phyloP scores from a whole-genome alignment of 768 basidiomycete genomes.

The Lanmaoa pseudosensibilis region DNA sequence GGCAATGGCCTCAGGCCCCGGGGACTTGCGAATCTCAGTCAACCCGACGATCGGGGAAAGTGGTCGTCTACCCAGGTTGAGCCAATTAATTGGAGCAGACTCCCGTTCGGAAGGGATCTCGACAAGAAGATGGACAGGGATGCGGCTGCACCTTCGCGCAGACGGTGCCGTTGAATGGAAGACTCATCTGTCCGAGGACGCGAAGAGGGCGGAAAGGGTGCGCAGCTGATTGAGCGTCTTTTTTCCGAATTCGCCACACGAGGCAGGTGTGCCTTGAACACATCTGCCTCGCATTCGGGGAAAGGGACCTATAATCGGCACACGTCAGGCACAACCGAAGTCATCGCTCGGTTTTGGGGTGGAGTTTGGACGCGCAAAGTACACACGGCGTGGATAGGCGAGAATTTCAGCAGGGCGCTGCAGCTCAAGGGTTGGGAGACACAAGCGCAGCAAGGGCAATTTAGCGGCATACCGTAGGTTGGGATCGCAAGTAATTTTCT shows the following conservation, averaged over 20 bases:
- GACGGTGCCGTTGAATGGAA: not conserved
- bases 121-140: not conserved
- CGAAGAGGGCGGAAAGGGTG: constrained; percentile 3
- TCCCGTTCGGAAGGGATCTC: not conserved
- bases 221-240: not conserved
- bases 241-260: constrained; percentile 1
- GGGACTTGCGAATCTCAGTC: not conserved
- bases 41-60: not conserved
- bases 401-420: not conserved
- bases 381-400: not conserved
- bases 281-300: not conserved
- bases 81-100: not conserved
- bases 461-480: not conserved
- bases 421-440: not conserved
- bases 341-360: constrained; percentile 1
- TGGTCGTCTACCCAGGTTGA: not conserved
- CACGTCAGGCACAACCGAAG: constrained; percentile 9
- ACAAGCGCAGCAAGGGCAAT: not conserved
- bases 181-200: constrained; percentile 8
- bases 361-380: constrained; percentile 12
- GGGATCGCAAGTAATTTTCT: not conserved
- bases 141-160: not conserved
- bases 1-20: not conserved
- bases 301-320: constrained; percentile 1
- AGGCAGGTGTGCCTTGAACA: constrained; percentile 8